These are phyloP conservation scores for Agroathelia rolfsii DNA, from an alignment of 1,284 basidiomycete species.

Conservation along the genomic window DNA sequence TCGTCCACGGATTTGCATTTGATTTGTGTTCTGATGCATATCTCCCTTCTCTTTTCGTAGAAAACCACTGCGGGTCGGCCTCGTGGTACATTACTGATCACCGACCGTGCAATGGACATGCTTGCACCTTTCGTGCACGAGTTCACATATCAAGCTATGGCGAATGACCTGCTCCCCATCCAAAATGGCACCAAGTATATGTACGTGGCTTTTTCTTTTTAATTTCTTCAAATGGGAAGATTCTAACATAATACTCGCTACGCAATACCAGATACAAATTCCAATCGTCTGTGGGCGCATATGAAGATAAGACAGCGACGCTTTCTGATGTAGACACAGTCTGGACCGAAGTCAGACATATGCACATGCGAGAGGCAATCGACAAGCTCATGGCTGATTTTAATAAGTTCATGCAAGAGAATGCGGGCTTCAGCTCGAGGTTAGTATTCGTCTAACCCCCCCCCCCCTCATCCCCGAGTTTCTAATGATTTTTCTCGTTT, in stretches of 20 bases:
- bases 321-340: slow-evolving; percentile 83
- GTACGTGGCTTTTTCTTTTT: slow-evolving; percentile 33
- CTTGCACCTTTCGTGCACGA: slow-evolving; percentile 90
- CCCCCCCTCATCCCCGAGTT: slow-evolving; percentile 3
- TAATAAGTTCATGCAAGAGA: slow-evolving; percentile 86
- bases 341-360: slow-evolving; percentile 88
- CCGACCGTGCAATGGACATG: slow-evolving; percentile 93
- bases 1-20: slow-evolving; percentile 3
- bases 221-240: background rate
- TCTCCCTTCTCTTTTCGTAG: slow-evolving; percentile 24
- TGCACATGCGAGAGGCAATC: slow-evolving; percentile 98
- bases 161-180: slow-evolving; percentile 86
- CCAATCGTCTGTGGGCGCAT: slow-evolving; percentile 70
- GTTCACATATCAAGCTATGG: slow-evolving; percentile 99
- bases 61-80: slow-evolving; percentile 59
- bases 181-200: slow-evolving; percentile 80
- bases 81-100: slow-evolving; percentile 82
- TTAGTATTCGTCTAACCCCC: slow-evolving; percentile 36
- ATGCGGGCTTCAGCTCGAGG: slow-evolving; percentile 87
- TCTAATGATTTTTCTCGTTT: slow-evolving; percentile 4
- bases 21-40: slow-evolving; percentile 6
- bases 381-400: slow-evolving; percentile 95
- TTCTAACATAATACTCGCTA: slow-evolving; percentile 2
- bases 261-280: slow-evolving; percentile 65
- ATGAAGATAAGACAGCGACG: slow-evolving; percentile 80